These are phyloP conservation scores for Clonostachys rhizophaga DNA, from an alignment of 2,329 filamentous ascomycete species.

Conservation along the genomic window DNA sequence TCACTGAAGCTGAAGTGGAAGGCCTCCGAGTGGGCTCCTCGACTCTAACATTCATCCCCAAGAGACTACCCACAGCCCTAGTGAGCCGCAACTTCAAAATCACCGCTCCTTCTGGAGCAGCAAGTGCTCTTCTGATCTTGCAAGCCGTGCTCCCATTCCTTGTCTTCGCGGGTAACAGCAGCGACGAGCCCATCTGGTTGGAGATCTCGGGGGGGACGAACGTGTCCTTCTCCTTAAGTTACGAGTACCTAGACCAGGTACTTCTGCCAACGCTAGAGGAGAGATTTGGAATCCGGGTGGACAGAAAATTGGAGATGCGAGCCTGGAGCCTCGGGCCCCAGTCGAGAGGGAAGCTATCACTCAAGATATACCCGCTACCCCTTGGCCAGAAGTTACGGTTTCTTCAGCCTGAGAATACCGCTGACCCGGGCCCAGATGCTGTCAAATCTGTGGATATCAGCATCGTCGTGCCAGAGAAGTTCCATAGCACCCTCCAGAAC, in stretches of 20 bases:
- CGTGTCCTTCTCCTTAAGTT: conserved; percentile 50
- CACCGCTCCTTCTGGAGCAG: conserved; percentile 29
- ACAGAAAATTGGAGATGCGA: conserved; percentile 35
- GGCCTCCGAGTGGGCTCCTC: conserved; percentile 47
- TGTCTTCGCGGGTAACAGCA: conserved; percentile 43
- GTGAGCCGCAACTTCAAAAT: conserved; percentile 37
- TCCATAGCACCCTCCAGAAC: conserved; percentile 33
- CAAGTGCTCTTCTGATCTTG: conserved; percentile 52
- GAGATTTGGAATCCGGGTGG: conserved; percentile 41
- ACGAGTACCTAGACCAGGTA: conserved; percentile 59
- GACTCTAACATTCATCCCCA: conserved; percentile 41
- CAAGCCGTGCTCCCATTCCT: conserved; percentile 58
- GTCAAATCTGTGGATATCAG: conserved; percentile 44
- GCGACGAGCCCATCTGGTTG: conserved; percentile 37
- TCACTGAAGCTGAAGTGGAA: conserved; percentile 42
- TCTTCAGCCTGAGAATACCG: conserved; percentile 12
- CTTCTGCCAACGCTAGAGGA: conserved; percentile 48
- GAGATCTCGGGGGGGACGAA: conserved; percentile 56
- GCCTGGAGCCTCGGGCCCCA: conserved; percentile 45
- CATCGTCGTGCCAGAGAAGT: conserved; percentile 40
- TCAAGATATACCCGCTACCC: conserved; percentile 29
- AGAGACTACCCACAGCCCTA: conserved; percentile 33
- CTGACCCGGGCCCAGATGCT: conserved; percentile 7
- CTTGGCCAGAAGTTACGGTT: conserved; percentile 28
- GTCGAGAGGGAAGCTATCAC: conserved; percentile 29